Base-by-base conservation (phyloP, 441 rosid genomes). In the Euphorbia celastroides region DNA sequence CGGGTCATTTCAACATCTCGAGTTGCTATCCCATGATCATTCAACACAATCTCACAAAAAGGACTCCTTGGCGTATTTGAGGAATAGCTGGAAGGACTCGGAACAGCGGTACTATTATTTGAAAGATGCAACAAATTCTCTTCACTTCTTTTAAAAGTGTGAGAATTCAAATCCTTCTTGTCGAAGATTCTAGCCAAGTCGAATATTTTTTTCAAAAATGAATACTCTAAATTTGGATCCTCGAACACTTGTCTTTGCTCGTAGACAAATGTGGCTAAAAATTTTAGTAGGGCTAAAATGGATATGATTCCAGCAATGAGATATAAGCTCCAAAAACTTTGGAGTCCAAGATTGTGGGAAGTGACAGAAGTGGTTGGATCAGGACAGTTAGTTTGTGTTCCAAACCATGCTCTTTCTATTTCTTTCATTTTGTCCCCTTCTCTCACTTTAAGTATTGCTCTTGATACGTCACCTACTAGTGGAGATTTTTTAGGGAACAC, bases 261-360 rank as follows among this genome's bases (percentile, higher is more conserved):
- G 25, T 65, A 22, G 12, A 80, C 0, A 46, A 90, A 88, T 28
- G 19, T 54, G 5, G 57, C 42, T 0, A 54, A 5, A 57, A 70
- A 87, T 44, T 80, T 74, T 5, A 75, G 1, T 26, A 89, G 78
- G 44, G 92, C 78, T 48, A 60, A 5, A 1, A 66, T 0, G 20
- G 89, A 76, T 26, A 79, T 73, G 23, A 67, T 36, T 22, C 78
- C 81, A 0, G 79, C 84, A 22, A 81, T 66, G 5, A 85, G 57
- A 75, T 89, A 92, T 55, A 92, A 66, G 5, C 87, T 75, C 88
- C 79, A 61, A 62, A 92, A 89, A 50, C 86, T 88, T 8, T 79
- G 70, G 7, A 88, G 65, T 11, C 81, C 77, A 11, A 92, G 87
- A 30, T 80, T 82, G 14, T 66, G 65, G 2, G 91, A 81, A 57